Base-by-base conservation (phyloP, 2,329 filamentous ascomycete species). In the Fusarium multiceps region DNA sequence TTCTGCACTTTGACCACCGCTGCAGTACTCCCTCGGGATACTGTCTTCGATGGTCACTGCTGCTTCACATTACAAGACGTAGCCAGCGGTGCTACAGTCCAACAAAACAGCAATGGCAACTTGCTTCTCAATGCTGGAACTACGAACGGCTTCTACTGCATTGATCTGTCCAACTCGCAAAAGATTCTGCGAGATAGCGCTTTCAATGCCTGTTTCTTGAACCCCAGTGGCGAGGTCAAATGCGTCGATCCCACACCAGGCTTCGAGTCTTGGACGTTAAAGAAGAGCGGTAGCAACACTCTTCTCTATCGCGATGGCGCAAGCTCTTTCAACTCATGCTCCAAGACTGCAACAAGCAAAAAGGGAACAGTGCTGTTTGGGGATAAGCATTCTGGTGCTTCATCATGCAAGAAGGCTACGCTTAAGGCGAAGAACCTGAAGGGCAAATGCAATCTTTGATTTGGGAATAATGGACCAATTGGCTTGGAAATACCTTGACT, bases 151-250 rank as follows among this genome's bases (percentile, higher is more conserved):
- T 77, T 76, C 72, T 80, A 77, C 62, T 80, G 78, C 63, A 73
- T 79, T 23, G 54, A 79, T 28, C 59, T 75, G 14, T 59, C 72
- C 23, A 55, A 74, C 42, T 11, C 64, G 0, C 71, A 69, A n/a
- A 68, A 74, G 4, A 55, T 78, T 6, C 72, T 80, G 12, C 69
- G 66, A 18, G 78, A 80, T 40, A 59, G 58, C 34, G 63, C 59
- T 60, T 71, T 74, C 66, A 78, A 77, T 54, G 76, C 78, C n/a
- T 80, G 78, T 66, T 78, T 78, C 59, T 61, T 79, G 59, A 63
- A 59, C 43, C 67, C 71, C 18, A 59, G 70, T 23, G 66, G 71
- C 20, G 60, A 68, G 21, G 66, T 80, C 41, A 74, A 77, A 51
- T 80, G 78, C 11, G 74, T 78, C 40, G 78, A 80, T 47, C 73